These are phyloP conservation scores for Leccinum incarnatum DNA, from an alignment of 768 basidiomycete species.

Conservation along the genomic window DNA sequence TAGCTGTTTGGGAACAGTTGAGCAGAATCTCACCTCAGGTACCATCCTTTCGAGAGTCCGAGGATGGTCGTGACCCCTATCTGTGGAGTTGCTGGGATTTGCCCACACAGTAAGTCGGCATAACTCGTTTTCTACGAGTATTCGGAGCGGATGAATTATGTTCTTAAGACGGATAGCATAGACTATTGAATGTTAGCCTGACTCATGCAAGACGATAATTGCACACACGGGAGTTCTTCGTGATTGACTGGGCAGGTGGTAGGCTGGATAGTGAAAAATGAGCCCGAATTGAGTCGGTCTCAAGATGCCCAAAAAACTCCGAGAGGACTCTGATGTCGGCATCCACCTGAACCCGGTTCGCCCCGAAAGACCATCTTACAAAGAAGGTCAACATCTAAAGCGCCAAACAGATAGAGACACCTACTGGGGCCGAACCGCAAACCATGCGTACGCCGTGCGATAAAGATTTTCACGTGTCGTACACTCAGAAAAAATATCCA, in stretches of 20 bases:
- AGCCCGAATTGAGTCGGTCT: conserved; percentile 68
- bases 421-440: conserved; percentile 89
- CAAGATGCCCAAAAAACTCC: conserved; percentile 78
- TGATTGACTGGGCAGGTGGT: conserved; percentile 46
- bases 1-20: not conserved
- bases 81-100: conserved; percentile 78
- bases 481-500: conserved; percentile 82
- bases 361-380: conserved; percentile 92
- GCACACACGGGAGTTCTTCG: conserved; percentile 42
- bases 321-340: conserved; percentile 84
- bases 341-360: conserved; percentile 85
- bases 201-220: not conserved
- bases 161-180: conserved; percentile 60
- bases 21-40: conserved; percentile 49
- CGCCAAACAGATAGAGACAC: conserved; percentile 25
- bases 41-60: conserved; percentile 57
- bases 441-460: conserved; percentile 84
- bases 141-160: conserved; percentile 69
- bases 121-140: conserved; percentile 91
- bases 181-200: conserved; percentile 36
- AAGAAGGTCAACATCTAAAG: not conserved
- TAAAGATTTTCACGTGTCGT: conserved; percentile 74
- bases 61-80: conserved; percentile 61
- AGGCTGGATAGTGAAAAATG: conserved; percentile 59
- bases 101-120: conserved; percentile 84